Conservation (phyloP, 352 stramenopile genomes). For the Saprolegnia parasitica region DNA sequence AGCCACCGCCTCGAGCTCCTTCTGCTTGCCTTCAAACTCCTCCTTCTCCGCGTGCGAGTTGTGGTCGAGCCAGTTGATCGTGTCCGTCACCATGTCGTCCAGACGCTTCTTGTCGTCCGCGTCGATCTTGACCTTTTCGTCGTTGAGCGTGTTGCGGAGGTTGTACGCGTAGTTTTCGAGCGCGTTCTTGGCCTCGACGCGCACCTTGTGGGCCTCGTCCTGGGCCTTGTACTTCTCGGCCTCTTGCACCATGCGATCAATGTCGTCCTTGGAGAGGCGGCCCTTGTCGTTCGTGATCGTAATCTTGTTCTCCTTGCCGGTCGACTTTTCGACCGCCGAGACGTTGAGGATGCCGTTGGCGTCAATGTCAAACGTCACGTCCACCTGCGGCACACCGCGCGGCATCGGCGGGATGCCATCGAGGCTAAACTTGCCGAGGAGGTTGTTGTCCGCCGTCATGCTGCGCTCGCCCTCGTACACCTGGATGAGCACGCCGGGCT, state of each 20-base stretch:
- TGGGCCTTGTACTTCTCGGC: conserved; percentile 89
- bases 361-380: conserved; percentile 77
- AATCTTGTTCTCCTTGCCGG: conserved; percentile 92
- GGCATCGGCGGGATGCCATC: conserved; percentile 56
- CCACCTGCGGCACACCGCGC: conserved; percentile 60
- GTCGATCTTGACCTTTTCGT: conserved; percentile 80
- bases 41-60: conserved; percentile 69
- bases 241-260: conserved; percentile 90
- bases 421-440: conserved; percentile 64
- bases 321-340: conserved; percentile 61
- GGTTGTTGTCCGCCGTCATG: conserved; percentile 84
- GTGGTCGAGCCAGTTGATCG: conserved; percentile 60
- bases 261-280: conserved; percentile 86
- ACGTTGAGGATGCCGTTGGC: conserved; percentile 86
- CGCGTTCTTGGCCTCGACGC: conserved; percentile 71
- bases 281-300: conserved; percentile 95
- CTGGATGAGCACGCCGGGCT: conserved; percentile 59
- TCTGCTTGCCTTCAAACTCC: conserved; percentile 81
- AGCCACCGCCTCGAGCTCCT: conserved; percentile 69
- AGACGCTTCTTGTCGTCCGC: conserved; percentile 52
- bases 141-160: conserved; percentile 74
- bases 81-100: conserved; percentile 49
- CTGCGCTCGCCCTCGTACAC: conserved; percentile 80
- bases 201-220: conserved; percentile 65
- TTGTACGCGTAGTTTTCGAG: conserved; percentile 89